These are phyloP conservation scores for Leccinellum albellum DNA, from an alignment of 768 basidiomycete genomes.

Conservation along the genomic window DNA sequence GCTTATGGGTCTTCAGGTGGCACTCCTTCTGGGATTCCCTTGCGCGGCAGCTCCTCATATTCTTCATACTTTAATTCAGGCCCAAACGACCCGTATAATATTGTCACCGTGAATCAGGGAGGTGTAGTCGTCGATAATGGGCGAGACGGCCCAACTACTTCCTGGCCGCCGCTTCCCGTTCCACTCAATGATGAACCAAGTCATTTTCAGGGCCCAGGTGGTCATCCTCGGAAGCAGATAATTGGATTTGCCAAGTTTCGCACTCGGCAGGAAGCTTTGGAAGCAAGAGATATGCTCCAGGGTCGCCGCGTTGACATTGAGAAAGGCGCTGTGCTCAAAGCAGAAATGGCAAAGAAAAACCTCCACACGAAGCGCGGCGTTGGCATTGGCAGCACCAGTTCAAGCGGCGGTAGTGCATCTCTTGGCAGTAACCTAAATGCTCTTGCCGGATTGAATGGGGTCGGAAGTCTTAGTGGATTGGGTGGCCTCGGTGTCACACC, in stretches of 20 bases:
- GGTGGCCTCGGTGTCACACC: conserved; percentile 26
- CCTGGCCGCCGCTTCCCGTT: conserved; percentile 51
- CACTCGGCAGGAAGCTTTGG: conserved; percentile 79
- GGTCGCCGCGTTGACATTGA: conserved; percentile 89
- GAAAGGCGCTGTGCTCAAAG: conserved; percentile 89
- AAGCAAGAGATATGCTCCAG: conserved; percentile 83
- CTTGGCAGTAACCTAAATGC: conserved; percentile 24
- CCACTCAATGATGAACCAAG: conserved; percentile 32
- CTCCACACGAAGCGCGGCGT: conserved; percentile 91
- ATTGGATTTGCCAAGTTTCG: conserved; percentile 98
- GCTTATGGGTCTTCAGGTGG: conserved; percentile 55
- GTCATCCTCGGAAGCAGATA: conserved; percentile 81
- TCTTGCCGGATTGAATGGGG: conserved; percentile 22
- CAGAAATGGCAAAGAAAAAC: conserved; percentile 99
- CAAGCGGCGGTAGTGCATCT: conserved; percentile 28
- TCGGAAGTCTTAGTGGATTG: conserved; percentile 26
- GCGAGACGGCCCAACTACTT: conserved; percentile 66
- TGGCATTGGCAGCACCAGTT: conserved; percentile 49
- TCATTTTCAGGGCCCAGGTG: conserved; percentile 30
- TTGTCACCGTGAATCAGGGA: conserved; percentile 79
- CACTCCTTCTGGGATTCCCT: conserved; percentile 33
- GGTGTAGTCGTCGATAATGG: conserved; percentile 79
- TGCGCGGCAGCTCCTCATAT: conserved; percentile 34
- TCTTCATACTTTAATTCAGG: conserved; percentile 42
- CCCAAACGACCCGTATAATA: conserved; percentile 77